phyloP scores from a whole-genome alignment of 257 asterid genomes.

The Leptodermis oblonga region DNA sequence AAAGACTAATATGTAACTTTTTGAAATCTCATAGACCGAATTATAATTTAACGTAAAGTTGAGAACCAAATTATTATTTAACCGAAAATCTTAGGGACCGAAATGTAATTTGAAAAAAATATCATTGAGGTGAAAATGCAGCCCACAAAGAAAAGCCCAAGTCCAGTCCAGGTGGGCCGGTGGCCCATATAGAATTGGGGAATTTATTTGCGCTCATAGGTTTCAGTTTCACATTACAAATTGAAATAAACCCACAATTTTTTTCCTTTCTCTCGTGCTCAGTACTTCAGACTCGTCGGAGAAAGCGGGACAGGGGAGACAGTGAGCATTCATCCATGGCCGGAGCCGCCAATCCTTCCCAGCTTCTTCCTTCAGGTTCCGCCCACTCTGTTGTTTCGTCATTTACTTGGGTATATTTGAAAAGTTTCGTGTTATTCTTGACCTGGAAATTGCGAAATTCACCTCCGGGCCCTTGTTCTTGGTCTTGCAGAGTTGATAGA shows the following conservation, averaged over 20 bases:
- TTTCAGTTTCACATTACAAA: not conserved
- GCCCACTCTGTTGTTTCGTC: not conserved
- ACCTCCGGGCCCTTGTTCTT: slow-evolving; percentile 1
- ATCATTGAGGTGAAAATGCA: no score
- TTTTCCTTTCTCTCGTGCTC: not conserved
- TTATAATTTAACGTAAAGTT: no score
- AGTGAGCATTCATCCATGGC: slow-evolving; percentile 20
- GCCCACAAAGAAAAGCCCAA: no score
- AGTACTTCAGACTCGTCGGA: not conserved
- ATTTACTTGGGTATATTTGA: not conserved
- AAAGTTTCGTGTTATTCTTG: not conserved
- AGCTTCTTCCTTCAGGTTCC: slow-evolving; percentile 73
- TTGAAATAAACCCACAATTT: not conserved
- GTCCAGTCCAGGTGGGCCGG: no score
- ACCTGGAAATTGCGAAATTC: not conserved
- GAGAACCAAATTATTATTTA: no score
- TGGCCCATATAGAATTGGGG: slow-evolving; percentile 1
- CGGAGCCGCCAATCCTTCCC: slow-evolving; percentile 77
- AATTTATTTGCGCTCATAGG: not conserved
- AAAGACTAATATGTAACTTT: no score
- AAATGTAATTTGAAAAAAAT: no score
- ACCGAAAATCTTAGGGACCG: no score
- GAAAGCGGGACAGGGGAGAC: not conserved
- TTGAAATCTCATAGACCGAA: no score
- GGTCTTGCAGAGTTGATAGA: slow-evolving; percentile 61